Evolutionary conservation across 495 filamentous ascomycete species (phyloP), one percentile per base, ranked within the genome.

Genomic region (Podospora comata): DNA sequence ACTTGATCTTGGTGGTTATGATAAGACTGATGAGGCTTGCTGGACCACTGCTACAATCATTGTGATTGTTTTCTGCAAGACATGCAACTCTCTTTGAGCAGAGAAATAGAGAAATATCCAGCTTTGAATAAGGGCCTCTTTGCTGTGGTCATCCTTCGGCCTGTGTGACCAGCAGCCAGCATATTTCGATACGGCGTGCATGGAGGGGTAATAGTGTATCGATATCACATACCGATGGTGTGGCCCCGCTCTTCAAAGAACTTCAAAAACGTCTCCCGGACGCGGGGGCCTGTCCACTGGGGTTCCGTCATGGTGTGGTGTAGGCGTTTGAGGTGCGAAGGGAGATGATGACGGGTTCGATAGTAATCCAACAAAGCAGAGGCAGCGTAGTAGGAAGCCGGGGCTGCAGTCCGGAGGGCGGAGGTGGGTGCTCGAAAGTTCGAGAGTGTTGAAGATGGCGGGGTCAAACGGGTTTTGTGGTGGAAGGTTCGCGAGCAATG

Each of bases 181-280:
- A 58, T 58, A 58, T 58, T 58, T 19, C 18, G n/a, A 26, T 58
- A 19, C n/a, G 26, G n/a, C 26, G 60, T 61, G 68, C 44, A 64
- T 23, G 20, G 32, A 63, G 53, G n/a, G 59, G 65, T 44, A 62
- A 44, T 59, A 68, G 23, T 23, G 23, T 23, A 66, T 59, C 66
- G 65, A 34, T 70, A 65, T 66, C 58, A 71, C 83, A 55, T 83
- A 86, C 84, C 83, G 67, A 86, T 74, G 30, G 82, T 83, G 75
- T 87, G 85, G 68, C 82, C 85, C 70, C 90, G 87, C 60, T 87
- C 82, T 69, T 85, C 84, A 79, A 99, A 97, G 80, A 92, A 99
- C 67, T 93, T 85, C 76, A 94, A 91, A 61, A 98, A 87, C 65
- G 87, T 89, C 77, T 97, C 87, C 73, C 90, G 85, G 68, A 92